Evolutionary conservation across 805 yeast species (phyloP).

Genomic region (Ogataea paradorogensis): DNA sequence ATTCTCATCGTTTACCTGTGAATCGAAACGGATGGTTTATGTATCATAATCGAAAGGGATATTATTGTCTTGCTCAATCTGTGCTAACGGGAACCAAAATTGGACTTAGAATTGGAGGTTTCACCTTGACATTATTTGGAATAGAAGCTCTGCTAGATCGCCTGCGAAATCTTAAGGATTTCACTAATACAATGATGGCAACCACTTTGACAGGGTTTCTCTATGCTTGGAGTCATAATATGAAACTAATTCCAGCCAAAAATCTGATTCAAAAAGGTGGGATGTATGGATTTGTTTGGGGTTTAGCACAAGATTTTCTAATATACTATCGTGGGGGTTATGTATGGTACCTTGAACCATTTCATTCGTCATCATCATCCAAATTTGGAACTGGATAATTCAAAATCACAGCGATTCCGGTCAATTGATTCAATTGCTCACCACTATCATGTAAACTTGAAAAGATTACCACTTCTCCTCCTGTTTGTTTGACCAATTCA

Average conservation of each 20-base stretch:
- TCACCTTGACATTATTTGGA: slow-evolving; percentile 52
- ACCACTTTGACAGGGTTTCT: slow-evolving; percentile 49
- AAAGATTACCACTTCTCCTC: slow-evolving; percentile 76
- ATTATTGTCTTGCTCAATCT: slow-evolving; percentile 62
- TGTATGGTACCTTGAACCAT: slow-evolving; percentile 56
- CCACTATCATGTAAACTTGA: slow-evolving; percentile 89
- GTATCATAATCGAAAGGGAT: slow-evolving; percentile 80
- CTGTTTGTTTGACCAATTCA: slow-evolving; percentile 64
- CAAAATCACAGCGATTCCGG: slow-evolving; percentile 87
- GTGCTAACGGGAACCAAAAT: slow-evolving; percentile 44
- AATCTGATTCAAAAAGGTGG: slow-evolving; percentile 51
- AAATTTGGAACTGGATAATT: slow-evolving; percentile 80
- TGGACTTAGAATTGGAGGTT: slow-evolving; percentile 40
- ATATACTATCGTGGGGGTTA: slow-evolving; percentile 56
- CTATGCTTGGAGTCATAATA: slow-evolving; percentile 45
- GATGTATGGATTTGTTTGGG: slow-evolving; percentile 56
- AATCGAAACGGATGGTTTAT: slow-evolving; percentile 85
- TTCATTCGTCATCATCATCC: slow-evolving; percentile 61
- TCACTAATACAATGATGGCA: slow-evolving; percentile 59
- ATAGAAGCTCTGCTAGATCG: slow-evolving; percentile 62
- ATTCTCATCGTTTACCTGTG: slow-evolving; percentile 76
- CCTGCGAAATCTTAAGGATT: slow-evolving; percentile 49
- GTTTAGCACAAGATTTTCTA: slow-evolving; percentile 64
- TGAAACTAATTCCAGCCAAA: slow-evolving; percentile 42
- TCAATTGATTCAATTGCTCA: slow-evolving; percentile 79